Evolutionary conservation across 257 asterid genomes (phyloP).

Genomic region (Cordia subcordata): DNA sequence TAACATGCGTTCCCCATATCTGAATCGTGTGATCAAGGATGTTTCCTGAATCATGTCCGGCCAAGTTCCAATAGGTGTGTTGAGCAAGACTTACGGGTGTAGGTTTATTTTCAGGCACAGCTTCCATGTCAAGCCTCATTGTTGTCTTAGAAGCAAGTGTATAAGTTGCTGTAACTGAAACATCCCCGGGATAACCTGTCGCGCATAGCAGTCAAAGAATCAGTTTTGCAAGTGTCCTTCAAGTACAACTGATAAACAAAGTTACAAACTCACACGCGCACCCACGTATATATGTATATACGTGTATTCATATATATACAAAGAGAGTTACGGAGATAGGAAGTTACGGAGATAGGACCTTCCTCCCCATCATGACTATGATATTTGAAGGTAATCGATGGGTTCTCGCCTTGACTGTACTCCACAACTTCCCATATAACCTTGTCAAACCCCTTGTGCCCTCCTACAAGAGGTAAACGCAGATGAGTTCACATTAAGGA

Average conservation of each 20-base stretch:
- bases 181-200: conserved; percentile 92
- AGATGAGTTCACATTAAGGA: neutral
- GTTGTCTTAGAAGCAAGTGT: conserved; percentile 69
- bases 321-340: conserved; percentile 11
- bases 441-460: conserved; percentile 92
- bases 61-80: conserved; percentile 95
- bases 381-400: conserved; percentile 84
- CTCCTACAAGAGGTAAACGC: conserved; percentile 46
- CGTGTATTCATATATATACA: neutral
- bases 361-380: conserved; percentile 88
- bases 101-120: conserved; percentile 64
- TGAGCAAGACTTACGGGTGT: conserved; percentile 91
- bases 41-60: conserved; percentile 69
- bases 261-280: neutral
- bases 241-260: neutral
- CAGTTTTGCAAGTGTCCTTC: neutral
- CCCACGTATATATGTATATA: neutral
- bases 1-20: conserved; percentile 63
- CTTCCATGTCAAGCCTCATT: conserved; percentile 94
- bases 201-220: conserved; percentile 12
- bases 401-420: conserved; percentile 65
- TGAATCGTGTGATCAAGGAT: conserved; percentile 72
- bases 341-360: conserved; percentile 47
- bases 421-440: conserved; percentile 92
- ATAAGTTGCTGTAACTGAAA: conserved; percentile 65